Percentiles rank a stretch among this genome's conserved stretches.
Evolutionary conservation across 75 land plant genomes (phyloP).

Genomic region (Larix kaempferi): DNA sequence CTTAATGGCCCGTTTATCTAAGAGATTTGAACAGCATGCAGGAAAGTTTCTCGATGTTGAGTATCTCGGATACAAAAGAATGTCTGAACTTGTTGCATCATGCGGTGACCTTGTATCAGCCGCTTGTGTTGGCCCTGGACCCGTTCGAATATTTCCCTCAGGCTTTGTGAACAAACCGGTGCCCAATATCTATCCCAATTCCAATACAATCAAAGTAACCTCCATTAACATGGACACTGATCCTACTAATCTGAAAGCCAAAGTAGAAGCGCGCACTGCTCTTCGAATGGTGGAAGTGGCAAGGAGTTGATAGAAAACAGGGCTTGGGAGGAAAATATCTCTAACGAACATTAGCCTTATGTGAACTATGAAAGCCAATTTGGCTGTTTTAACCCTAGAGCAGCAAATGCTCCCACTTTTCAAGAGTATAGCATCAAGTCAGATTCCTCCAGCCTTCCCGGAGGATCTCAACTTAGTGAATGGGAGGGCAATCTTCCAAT

Average conservation of each 20-base stretch:
- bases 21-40: neutral
- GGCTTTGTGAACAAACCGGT: neutral
- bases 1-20: neutral
- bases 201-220: neutral
- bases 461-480: neutral
- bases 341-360: neutral
- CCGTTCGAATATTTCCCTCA: neutral
- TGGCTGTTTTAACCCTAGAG: neutral
- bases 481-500: neutral
- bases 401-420: neutral
- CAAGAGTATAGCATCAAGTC: slow-evolving; percentile 8
- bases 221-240: neutral
- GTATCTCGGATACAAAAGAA: neutral
- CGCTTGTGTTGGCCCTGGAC: neutral
- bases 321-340: neutral
- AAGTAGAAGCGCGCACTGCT: neutral
- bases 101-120: neutral
- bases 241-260: neutral
- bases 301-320: neutral
- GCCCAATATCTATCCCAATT: neutral
- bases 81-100: neutral
- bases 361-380: neutral
- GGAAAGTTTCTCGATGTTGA: slow-evolving; percentile 1
- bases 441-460: neutral
- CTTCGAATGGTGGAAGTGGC: neutral